phyloP scores from a whole-genome alignment of 2,329 filamentous ascomycete species.

The Apiospora sp. region DNA sequence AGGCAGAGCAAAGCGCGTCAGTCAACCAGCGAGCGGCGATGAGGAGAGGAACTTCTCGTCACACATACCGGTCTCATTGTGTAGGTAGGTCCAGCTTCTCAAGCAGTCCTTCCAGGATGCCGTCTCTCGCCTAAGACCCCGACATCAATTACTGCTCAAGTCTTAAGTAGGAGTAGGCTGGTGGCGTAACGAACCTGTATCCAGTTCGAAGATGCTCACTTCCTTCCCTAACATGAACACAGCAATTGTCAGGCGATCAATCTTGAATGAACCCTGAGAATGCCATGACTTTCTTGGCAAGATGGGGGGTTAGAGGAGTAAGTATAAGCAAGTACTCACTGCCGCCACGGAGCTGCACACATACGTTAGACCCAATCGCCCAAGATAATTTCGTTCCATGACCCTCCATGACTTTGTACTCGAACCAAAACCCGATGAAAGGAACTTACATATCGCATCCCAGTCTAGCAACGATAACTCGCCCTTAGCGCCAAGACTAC shows the following conservation, averaged over 20 bases:
- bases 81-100: slow-evolving; percentile 42
- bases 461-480: slow-evolving; percentile 10
- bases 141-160: not conserved
- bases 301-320: no score
- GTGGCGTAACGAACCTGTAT: slow-evolving; percentile 30
- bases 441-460: slow-evolving; percentile 19
- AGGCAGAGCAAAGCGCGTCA: not conserved
- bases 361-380: not conserved
- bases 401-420: no score
- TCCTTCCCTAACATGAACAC: slow-evolving; percentile 28
- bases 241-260: slow-evolving; percentile 19
- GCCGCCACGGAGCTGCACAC: slow-evolving; percentile 33
- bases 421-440: no score
- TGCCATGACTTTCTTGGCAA: no score
- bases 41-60: no score
- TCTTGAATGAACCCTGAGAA: not conserved
- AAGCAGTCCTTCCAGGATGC: slow-evolving; percentile 36
- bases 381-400: no score
- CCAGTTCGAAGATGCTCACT: slow-evolving; percentile 36
- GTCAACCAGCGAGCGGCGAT: slow-evolving; percentile 22
- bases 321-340: slow-evolving; percentile 29
- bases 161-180: not conserved
- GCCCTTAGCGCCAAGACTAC: not conserved
- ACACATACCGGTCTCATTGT: slow-evolving; percentile 46
- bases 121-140: slow-evolving; percentile 14